Evolutionary conservation across 1,139 yeast genomes (phyloP), one percentile per base, ranked within the genome.

Genomic region (Lodderomyces pseudojiufengensis): DNA sequence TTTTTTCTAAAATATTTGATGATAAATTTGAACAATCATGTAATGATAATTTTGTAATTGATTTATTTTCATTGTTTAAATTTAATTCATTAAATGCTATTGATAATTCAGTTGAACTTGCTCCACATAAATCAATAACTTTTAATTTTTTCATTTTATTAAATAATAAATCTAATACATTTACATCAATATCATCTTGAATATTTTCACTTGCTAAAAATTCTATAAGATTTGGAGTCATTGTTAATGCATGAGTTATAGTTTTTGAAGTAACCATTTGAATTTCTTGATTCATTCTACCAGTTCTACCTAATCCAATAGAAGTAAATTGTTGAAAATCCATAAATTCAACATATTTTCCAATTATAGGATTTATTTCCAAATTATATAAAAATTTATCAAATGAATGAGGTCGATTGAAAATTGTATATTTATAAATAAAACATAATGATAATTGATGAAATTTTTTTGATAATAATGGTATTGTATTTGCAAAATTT

Each of bases 321-420:
- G 94, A 83, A 0, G 97, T 87, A 55, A 88, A 84, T 44, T 86
- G 92, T 52, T 84, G 85, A 52, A 88, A 88, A 61, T 88, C 97
- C 50, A 88, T 73, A 41, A 82, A 80, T 49, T 81, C 79, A 18
- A 85, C 92, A 48, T 77, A 76, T 40, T 73, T 70, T 6, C 95
- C 88, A 29, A 76, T 68, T 42, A 62, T 70, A 29, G 63, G 73
- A 42, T 69, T 67, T 11, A 61, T 59, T 38, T 65, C 61, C 32
- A 86, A 65, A 38, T 85, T 78, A 34, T 61, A 67, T 33, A 85
- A 65, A 48, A 87, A 82, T 48, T 73, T 77, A 53, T 83, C 87
- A 53, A 87, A 87, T 12, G 92, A 74, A 45, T 81, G 85, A 3
- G 95, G 95, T 31, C 95, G 75, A 44, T 86, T 81, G 57, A 87